These are phyloP conservation scores for Erigeron philadelphicus DNA, from an alignment of 140 eudicot species.

Conservation along the genomic window DNA sequence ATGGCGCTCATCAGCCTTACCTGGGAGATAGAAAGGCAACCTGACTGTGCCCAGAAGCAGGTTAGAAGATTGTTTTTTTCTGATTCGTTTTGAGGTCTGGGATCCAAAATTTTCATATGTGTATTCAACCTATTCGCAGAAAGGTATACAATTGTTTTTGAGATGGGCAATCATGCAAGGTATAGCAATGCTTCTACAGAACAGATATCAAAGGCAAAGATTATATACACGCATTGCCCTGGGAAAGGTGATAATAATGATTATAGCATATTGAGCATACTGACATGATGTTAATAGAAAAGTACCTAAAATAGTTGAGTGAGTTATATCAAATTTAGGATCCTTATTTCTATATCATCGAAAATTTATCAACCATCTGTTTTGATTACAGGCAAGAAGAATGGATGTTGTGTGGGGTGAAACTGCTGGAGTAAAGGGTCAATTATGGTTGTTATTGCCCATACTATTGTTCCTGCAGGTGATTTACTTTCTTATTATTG, in stretches of 20 bases:
- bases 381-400: constrained; percentile 69
- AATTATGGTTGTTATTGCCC: constrained; percentile 69
- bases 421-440: constrained; percentile 98
- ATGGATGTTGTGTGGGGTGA: constrained; percentile 99
- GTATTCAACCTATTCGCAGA: constrained; percentile 48
- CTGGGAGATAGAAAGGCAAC: constrained; percentile 89
- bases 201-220: constrained; percentile 90
- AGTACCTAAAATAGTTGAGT: background rate
- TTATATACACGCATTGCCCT: constrained; percentile 96
- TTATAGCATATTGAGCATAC: background rate
- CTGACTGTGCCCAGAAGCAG: constrained; percentile 86
- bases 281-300: background rate
- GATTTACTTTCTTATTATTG: constrained; percentile 4
- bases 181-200: constrained; percentile 90
- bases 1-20: constrained; percentile 98
- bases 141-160: constrained; percentile 72
- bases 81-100: background rate
- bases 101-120: constrained; percentile 24
- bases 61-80: constrained; percentile 26
- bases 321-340: background rate
- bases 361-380: background rate
- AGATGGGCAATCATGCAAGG: constrained; percentile 99
- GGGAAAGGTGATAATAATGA: constrained; percentile 63
- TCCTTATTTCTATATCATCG: background rate
- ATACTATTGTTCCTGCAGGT: constrained; percentile 86